These are phyloP conservation scores for Rhizoclosmatium globosum DNA, from an alignment of 192 early-diverging fungal genomes.

Conservation along the genomic window DNA sequence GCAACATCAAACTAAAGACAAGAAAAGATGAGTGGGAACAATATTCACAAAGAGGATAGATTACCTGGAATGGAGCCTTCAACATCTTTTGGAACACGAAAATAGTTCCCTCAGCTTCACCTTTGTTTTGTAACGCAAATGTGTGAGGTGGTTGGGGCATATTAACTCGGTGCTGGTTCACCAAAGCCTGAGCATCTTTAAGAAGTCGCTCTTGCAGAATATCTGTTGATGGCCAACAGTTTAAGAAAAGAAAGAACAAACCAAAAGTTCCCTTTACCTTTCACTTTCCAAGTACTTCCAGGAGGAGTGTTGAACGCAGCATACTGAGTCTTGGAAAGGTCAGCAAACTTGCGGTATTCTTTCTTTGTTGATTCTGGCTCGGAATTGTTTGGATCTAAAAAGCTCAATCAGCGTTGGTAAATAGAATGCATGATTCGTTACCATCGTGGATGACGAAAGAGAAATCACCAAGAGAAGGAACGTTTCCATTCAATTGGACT, in stretches of 20 bases:
- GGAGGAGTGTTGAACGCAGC: conserved; percentile 32
- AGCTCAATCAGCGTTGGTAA: background rate
- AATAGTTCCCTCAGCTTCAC: conserved; percentile 54
- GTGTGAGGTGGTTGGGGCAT: conserved; percentile 39
- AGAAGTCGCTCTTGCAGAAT: conserved; percentile 40
- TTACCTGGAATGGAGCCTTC: conserved; percentile 69
- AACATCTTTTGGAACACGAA: conserved; percentile 72
- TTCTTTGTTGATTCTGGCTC: conserved; percentile 10
- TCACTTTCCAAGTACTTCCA: conserved; percentile 64
- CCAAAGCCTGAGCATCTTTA: conserved; percentile 28
- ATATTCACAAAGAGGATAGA: conserved; percentile 14
- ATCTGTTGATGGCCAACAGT: conserved; percentile 35
- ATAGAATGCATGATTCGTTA: conserved; percentile 9
- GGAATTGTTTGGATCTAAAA: conserved; percentile 9
- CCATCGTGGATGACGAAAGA: conserved; percentile 65
- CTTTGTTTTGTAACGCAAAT: conserved; percentile 38
- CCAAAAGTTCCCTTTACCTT: conserved; percentile 31
- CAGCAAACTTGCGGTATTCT: conserved; percentile 23
- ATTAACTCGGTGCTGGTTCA: conserved; percentile 4
- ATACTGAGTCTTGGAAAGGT: conserved; percentile 27
- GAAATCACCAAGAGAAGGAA: conserved; percentile 77
- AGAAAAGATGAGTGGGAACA: background rate
- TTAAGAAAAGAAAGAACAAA: background rate
- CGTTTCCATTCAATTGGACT: conserved; percentile 28
- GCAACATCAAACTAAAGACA: conserved; percentile 62